Evolutionary conservation across 108 stramenopile genomes (phyloP), one percentile per base, ranked within the genome.

Genomic region (Parietichytrium sp.): DNA sequence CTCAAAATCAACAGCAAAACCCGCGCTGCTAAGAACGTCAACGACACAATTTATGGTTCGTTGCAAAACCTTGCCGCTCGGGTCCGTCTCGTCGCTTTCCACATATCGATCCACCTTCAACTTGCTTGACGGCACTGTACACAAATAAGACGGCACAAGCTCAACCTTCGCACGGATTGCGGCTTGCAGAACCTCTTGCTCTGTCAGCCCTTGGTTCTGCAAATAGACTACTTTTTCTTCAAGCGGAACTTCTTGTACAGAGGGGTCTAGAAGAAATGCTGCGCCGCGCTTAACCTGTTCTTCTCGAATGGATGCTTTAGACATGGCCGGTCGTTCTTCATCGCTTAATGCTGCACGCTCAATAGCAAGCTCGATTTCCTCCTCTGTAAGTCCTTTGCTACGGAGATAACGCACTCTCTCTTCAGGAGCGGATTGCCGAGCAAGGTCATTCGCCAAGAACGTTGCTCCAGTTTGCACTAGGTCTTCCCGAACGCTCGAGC

Each of bases 81-180:
- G 61, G 23, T 72, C 61, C 8, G 61, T 72, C 38, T 72, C 61
- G 6, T n/a, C 3, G 42, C 15, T 15, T 42, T 6, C 20, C 3
- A 45, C 45, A 0, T 6, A 16, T 33, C 61, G 36, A 25, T 72
- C 61, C 1, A n/a, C 61, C 20, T 45, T 36, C 13, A 72, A 42
- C 42, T 72, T 33, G 15, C 20, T 72, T 0, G 61, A 72, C 10
- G 61, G 61, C 0, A 72, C 45, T 0, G 61, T 72, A 20, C 61
- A 72, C 1, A 72, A 25, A 72, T 72, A 42, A n/a, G 61, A 72
- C 16, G 61, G 61, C 10, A 72, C 61, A 6, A 72, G 42, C 13
- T 42, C 45, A 6, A 72, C 61, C 2, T 72, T 72, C 0, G 61
- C 61, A n/a, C 42, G 61, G n/a, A 72, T 20, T 6, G 61, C 61